Evolutionary conservation across 2,329 filamentous ascomycete genomes (phyloP).

Genomic region (Penicillium sclerotiorum): DNA sequence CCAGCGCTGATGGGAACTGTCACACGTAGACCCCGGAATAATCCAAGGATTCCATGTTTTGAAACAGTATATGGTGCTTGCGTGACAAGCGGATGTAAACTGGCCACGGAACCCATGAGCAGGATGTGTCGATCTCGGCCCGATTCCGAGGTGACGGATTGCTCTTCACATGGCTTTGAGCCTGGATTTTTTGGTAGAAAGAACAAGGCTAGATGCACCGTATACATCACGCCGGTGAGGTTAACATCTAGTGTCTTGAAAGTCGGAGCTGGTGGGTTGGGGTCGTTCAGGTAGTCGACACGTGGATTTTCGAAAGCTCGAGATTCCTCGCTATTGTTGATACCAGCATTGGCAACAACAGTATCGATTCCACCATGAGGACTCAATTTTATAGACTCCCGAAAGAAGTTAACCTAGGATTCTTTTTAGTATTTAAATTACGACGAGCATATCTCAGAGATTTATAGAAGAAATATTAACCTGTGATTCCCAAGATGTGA

Average conservation of each 20-base stretch:
- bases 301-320: slow-evolving; percentile 8
- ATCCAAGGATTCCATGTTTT: slow-evolving; percentile 10
- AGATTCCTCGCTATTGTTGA: slow-evolving; percentile 9
- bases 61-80: slow-evolving; percentile 11
- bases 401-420: slow-evolving; percentile 12
- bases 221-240: slow-evolving; percentile 12
- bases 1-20: slow-evolving; percentile 7
- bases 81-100: slow-evolving; percentile 11
- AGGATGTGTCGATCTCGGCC: slow-evolving; percentile 11
- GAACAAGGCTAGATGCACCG: slow-evolving; percentile 11
- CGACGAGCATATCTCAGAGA: too few relatives aligned
- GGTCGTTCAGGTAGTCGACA: slow-evolving; percentile 11
- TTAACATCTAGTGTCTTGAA: slow-evolving; percentile 14
- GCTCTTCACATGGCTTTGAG: slow-evolving; percentile 1
- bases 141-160: slow-evolving; percentile 1
- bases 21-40: slow-evolving; percentile 8
- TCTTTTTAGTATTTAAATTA: too few relatives aligned
- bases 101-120: slow-evolving; percentile 10
- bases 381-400: slow-evolving; percentile 8
- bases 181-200: slow-evolving; percentile 10
- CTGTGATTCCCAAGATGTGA: slow-evolving; percentile 13
- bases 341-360: slow-evolving; percentile 13
- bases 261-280: slow-evolving; percentile 7
- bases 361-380: slow-evolving; percentile 13
- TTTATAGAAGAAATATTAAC: too few relatives aligned